phyloP scores from a whole-genome alignment of 2,329 filamentous ascomycete genomes.

The Epichloe glyceriae region DNA sequence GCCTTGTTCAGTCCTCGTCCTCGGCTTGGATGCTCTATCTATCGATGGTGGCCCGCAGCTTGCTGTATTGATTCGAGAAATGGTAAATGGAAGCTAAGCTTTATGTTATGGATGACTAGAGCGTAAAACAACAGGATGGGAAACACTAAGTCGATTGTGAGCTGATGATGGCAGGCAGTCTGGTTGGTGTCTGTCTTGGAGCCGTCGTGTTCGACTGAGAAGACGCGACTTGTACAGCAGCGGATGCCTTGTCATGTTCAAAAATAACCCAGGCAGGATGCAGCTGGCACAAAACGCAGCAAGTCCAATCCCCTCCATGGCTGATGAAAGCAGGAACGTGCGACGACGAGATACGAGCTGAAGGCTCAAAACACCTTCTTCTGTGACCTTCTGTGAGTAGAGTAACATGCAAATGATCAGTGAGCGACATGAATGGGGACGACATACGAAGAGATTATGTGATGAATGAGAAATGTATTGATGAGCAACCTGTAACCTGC shows the following conservation, averaged over 20 bases:
- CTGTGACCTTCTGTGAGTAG: not conserved
- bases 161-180: not conserved
- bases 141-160: not conserved
- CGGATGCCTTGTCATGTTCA: not conserved
- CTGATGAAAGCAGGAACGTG: not conserved
- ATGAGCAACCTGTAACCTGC: not conserved
- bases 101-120: not conserved
- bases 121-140: not conserved
- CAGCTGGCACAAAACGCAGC: not conserved
- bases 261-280: not conserved
- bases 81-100: constrained; percentile 1
- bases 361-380: too few species aligned
- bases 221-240: not conserved
- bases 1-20: not conserved
- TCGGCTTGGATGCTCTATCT: not conserved
- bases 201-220: not conserved
- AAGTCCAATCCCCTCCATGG: not conserved
- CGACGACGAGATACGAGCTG: not conserved
- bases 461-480: constrained; percentile 6
- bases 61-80: constrained; percentile 1
- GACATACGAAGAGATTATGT: too few species aligned
- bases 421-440: not conserved
- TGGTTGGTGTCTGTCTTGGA: not conserved
- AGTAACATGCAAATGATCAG: not conserved
- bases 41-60: not conserved